Evolutionary conservation across 2,329 filamentous ascomycete species (phyloP).

Genomic region (Xylariaceae sp.): DNA sequence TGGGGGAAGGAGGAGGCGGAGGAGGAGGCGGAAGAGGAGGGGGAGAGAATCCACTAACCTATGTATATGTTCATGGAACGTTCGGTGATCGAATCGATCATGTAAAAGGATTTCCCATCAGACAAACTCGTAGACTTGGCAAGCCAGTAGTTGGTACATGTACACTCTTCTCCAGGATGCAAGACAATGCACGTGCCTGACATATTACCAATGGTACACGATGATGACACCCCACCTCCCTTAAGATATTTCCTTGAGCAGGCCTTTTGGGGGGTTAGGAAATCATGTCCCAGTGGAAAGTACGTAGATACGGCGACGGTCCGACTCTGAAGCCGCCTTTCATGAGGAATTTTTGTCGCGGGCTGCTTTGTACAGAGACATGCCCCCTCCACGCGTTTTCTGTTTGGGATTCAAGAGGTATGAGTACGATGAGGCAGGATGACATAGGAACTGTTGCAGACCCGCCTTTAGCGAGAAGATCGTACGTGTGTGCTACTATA

Average conservation of each 20-base stretch:
- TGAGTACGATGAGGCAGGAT: background rate
- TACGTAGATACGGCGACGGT: background rate
- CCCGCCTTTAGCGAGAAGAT: background rate
- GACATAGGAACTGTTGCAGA: background rate
- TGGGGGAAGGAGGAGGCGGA: conserved; percentile 3
- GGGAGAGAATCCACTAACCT: too few species aligned
- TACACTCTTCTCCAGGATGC: background rate
- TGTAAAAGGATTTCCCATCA: conserved; percentile 3
- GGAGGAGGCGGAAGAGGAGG: too few species aligned
- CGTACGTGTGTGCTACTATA: background rate
- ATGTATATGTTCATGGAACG: too few species aligned
- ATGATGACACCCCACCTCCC: background rate
- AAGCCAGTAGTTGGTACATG: background rate
- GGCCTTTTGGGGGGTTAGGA: background rate
- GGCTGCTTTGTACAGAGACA: background rate
- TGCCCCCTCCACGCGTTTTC: too few species aligned
- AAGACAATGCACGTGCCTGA: background rate
- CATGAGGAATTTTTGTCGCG: background rate
- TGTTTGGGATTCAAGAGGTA: too few species aligned
- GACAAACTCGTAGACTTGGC: background rate
- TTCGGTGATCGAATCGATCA: conserved; percentile 3
- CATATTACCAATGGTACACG: background rate
- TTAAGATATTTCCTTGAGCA: background rate
- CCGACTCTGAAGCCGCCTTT: background rate
- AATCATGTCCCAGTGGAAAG: background rate